These are phyloP conservation scores for Tilletia setariae DNA, from an alignment of 1,284 basidiomycete species.

Conservation along the genomic window DNA sequence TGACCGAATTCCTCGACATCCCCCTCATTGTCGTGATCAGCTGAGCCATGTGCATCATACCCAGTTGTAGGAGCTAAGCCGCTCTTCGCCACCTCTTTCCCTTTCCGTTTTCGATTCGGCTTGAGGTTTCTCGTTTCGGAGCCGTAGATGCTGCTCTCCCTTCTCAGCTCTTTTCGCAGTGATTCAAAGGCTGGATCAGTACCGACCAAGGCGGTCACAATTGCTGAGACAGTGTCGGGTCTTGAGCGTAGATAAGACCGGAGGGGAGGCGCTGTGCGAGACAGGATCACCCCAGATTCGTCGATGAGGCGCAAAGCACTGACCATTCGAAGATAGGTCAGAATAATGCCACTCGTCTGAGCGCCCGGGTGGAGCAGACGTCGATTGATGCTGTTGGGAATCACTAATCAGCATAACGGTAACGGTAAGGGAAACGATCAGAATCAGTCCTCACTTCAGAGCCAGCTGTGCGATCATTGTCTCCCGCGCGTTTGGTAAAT, in stretches of 20 bases:
- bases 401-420: no score
- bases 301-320: slow-evolving; percentile 85
- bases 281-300: slow-evolving; percentile 80
- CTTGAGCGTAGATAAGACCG: slow-evolving; percentile 42
- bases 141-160: background rate
- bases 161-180: slow-evolving; percentile 43
- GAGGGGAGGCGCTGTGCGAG: slow-evolving; percentile 44
- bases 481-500: slow-evolving; percentile 15
- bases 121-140: background rate
- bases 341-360: slow-evolving; percentile 84
- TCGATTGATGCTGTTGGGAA: slow-evolving; percentile 57
- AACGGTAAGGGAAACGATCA: no score
- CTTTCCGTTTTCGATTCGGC: background rate
- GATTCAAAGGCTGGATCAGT: slow-evolving; percentile 44
- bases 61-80: slow-evolving; percentile 19
- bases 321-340: slow-evolving; percentile 92
- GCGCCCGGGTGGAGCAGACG: slow-evolving; percentile 93
- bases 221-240: slow-evolving; percentile 45
- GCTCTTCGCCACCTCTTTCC: background rate
- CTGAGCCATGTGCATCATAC: slow-evolving; percentile 9
- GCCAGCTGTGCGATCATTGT: slow-evolving; percentile 11
- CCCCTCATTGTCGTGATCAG: slow-evolving; percentile 17
- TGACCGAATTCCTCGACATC: slow-evolving; percentile 18
- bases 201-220: slow-evolving; percentile 49
- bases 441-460: slow-evolving; percentile 12